phyloP scores from a whole-genome alignment of 2,329 filamentous ascomycete genomes.

The Cordyceps militaris region DNA sequence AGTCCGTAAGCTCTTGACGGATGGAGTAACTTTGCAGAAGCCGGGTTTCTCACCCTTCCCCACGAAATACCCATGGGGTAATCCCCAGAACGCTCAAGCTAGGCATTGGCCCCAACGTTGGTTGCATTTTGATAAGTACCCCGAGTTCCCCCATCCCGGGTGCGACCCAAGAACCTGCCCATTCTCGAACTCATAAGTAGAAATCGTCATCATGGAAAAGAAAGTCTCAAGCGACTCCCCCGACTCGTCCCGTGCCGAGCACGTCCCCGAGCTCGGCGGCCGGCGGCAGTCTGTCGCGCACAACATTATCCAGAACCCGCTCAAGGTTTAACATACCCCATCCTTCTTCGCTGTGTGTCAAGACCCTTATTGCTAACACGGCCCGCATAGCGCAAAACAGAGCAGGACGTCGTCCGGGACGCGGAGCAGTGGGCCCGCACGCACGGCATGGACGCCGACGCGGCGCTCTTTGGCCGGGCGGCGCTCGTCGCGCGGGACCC shows the following conservation, averaged over 20 bases:
- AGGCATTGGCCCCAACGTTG: neutral
- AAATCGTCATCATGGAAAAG: constrained; percentile 11
- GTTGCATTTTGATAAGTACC: too few relatives aligned
- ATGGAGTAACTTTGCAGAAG: neutral
- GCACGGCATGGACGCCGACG: constrained; percentile 41
- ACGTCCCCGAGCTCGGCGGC: constrained; percentile 10
- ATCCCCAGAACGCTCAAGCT: neutral
- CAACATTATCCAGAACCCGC: constrained; percentile 28
- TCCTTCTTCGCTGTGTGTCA: neutral
- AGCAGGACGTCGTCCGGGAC: constrained; percentile 24
- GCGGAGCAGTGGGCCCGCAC: constrained; percentile 44
- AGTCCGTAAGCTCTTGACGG: neutral
- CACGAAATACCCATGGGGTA: neutral
- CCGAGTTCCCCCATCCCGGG: too few relatives aligned
- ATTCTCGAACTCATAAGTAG: neutral
- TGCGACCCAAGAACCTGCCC: too few relatives aligned
- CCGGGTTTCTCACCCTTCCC: neutral
- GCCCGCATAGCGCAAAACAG: constrained; percentile 21
- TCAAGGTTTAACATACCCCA: constrained; percentile 18
- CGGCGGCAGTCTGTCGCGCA: constrained; percentile 21
- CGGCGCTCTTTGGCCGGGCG: constrained; percentile 33
- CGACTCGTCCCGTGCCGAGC: constrained; percentile 13
- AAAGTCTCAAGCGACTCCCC: constrained; percentile 10
- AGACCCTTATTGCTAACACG: neutral
- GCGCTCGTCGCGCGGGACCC: constrained; percentile 30